Conservation (phyloP, 2,329 filamentous ascomycete genomes). For the Neoarthrinium moseri region DNA sequence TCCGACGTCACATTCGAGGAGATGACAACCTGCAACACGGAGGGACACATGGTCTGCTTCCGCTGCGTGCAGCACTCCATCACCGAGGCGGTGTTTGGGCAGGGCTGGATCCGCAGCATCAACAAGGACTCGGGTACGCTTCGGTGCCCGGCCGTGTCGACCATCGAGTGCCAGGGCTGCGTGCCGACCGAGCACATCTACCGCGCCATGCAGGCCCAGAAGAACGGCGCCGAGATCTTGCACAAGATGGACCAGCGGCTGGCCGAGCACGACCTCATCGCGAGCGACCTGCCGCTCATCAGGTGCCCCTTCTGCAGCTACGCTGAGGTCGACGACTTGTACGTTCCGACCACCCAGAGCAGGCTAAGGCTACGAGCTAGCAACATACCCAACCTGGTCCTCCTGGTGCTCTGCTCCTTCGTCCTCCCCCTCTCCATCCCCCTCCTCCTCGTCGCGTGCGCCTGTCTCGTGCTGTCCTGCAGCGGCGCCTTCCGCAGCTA, state of each 20-base stretch:
- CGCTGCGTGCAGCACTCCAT: conserved; percentile 79
- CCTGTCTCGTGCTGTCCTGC: conserved; percentile 39
- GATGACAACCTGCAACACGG: conserved; percentile 67
- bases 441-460: conserved; percentile 49
- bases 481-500: conserved; percentile 40
- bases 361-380: conserved; percentile 56
- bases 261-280: conserved; percentile 71
- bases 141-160: conserved; percentile 76
- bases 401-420: conserved; percentile 26
- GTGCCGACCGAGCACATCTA: conserved; percentile 69
- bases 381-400: conserved; percentile 41
- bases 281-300: conserved; percentile 72
- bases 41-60: conserved; percentile 75
- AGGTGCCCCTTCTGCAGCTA: conserved; percentile 91
- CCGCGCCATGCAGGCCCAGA: conserved; percentile 69
- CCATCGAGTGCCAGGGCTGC: conserved; percentile 69
- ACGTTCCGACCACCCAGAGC: conserved; percentile 55
- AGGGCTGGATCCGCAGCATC: conserved; percentile 84
- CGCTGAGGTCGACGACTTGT: conserved; percentile 80
- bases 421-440: conserved; percentile 21
- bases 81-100: conserved; percentile 87
- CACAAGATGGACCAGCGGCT: conserved; percentile 76
- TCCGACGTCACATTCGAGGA: conserved; percentile 69
- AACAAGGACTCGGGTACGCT: conserved; percentile 71
- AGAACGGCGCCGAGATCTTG: conserved; percentile 69